phyloP scores from a whole-genome alignment of 2,329 filamentous ascomycete species.

The Colletotrichum truncatum region DNA sequence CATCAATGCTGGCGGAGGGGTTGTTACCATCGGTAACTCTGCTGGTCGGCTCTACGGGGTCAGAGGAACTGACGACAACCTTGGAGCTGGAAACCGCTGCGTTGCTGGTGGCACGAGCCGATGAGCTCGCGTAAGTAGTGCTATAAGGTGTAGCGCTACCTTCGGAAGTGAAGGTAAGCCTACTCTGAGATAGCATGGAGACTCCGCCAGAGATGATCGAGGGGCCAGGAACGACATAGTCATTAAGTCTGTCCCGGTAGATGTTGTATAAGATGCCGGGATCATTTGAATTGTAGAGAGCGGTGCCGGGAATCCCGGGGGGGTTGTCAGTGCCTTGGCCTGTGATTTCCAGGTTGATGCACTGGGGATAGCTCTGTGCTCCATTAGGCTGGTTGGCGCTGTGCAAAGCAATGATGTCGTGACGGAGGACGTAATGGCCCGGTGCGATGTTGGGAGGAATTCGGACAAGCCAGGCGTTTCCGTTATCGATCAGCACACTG shows the following conservation, averaged over 20 bases:
- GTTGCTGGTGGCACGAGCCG: not conserved
- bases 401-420: constrained; percentile 65
- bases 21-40: not conserved
- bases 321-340: constrained; percentile 57
- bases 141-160: constrained; percentile 30
- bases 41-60: not conserved
- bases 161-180: constrained; percentile 29
- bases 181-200: constrained; percentile 32
- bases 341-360: constrained; percentile 65
- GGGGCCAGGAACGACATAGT: constrained; percentile 38
- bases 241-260: constrained; percentile 46
- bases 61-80: too few relatives aligned
- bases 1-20: not conserved
- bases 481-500: constrained; percentile 57
- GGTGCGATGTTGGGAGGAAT: constrained; percentile 56
- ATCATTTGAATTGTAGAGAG: constrained; percentile 62
- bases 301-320: constrained; percentile 56
- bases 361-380: constrained; percentile 59
- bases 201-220: constrained; percentile 38
- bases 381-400: constrained; percentile 51
- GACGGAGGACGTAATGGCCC: constrained; percentile 64
- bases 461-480: constrained; percentile 59
- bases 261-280: constrained; percentile 64
- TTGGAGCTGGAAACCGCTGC: not conserved
- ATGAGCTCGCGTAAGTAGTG: not conserved